Evolutionary conservation across 768 basidiomycete genomes (phyloP).

Genomic region (Sporobolomyces pararoseus): DNA sequence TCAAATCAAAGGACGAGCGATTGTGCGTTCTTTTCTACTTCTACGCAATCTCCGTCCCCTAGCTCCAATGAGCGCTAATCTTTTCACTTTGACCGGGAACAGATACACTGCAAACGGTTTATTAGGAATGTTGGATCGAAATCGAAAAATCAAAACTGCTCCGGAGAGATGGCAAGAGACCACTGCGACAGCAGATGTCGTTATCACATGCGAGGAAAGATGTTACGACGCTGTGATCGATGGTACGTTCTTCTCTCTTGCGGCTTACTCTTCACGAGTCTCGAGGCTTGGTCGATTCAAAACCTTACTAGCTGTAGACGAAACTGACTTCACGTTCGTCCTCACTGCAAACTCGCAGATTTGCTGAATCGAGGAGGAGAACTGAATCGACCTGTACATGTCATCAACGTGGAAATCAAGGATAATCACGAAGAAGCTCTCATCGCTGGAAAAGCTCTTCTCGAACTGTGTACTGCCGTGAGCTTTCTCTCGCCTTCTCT

Average conservation of each 20-base stretch:
- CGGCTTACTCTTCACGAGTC: no score
- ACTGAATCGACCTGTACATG: conserved; percentile 85
- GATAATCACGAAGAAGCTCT: conserved; percentile 98
- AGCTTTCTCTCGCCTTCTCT: conserved; percentile 48
- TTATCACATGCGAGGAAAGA: conserved; percentile 97
- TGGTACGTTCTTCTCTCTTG: no score
- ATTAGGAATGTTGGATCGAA: conserved; percentile 92
- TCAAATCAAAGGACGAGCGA: conserved; percentile 72
- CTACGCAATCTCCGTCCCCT: no score
- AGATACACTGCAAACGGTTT: conserved; percentile 93
- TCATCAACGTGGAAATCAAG: conserved; percentile 97
- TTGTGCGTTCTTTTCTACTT: conserved; percentile 66
- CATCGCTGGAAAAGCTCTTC: conserved; percentile 90
- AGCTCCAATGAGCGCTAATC: no score
- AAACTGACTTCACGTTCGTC: no score
- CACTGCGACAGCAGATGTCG: conserved; percentile 82
- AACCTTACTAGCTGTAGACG: no score
- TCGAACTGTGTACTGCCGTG: conserved; percentile 84
- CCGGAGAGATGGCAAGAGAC: conserved; percentile 98
- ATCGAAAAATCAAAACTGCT: conserved; percentile 80
- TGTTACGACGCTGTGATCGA: conserved; percentile 99
- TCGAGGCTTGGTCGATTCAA: no score
- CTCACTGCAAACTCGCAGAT: no score
- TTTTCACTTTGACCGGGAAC: no score
- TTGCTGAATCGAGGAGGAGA: conserved; percentile 82